These are phyloP conservation scores for Talaromyces verruculosus DNA, from an alignment of 2,329 filamentous ascomycete species.

Conservation along the genomic window DNA sequence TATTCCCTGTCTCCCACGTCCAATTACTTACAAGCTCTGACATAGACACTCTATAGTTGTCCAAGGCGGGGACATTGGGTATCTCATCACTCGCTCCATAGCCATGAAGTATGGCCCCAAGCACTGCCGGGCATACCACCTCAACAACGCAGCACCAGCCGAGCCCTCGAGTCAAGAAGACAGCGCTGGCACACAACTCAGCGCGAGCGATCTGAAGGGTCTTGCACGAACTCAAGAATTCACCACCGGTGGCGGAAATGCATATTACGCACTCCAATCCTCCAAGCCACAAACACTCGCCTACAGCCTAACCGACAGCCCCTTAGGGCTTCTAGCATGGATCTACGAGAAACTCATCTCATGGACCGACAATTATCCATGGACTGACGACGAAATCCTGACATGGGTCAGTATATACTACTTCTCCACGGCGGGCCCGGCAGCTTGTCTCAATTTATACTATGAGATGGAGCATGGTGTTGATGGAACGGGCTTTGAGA, in stretches of 20 bases:
- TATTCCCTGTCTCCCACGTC: background rate
- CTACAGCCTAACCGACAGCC: background rate
- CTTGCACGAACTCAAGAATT: background rate
- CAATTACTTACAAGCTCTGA: background rate
- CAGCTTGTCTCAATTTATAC: background rate
- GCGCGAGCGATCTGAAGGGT: background rate
- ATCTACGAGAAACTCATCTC: conserved; percentile 9
- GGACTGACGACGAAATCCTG: conserved; percentile 15
- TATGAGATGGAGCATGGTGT: background rate
- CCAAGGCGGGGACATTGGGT: background rate
- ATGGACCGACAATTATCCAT: conserved; percentile 13
- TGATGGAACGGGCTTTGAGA: background rate
- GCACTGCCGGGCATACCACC: background rate
- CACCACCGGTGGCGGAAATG: background rate
- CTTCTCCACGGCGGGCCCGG: background rate
- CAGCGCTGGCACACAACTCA: background rate
- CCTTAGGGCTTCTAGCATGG: background rate
- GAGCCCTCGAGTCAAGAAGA: background rate
- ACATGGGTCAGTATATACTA: conserved; percentile 17
- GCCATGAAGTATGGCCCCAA: background rate
- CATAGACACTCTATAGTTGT: background rate
- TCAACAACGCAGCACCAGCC: background rate
- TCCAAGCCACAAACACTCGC: background rate
- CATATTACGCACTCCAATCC: background rate
- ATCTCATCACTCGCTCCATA: background rate